Base-by-base conservation (phyloP, 2,329 filamentous ascomycete genomes). In the Chaetothyriales sp. region DNA sequence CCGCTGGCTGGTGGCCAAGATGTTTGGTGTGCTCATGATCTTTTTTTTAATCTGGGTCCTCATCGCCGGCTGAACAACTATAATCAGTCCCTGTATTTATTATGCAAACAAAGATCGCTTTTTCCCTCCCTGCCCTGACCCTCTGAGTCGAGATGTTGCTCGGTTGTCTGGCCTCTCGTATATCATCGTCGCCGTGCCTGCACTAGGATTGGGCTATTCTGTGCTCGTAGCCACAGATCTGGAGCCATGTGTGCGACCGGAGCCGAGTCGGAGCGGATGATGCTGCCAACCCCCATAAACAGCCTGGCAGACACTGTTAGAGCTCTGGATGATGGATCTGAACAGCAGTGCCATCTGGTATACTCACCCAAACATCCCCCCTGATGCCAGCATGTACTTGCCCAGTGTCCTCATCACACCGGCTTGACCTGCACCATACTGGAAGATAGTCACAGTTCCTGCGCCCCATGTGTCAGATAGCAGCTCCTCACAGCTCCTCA, bases 241-340 rank as follows among this genome's bases (percentile, higher is more conserved):
- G 45, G 28, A 3, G 20, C 20, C 45, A 47, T 47, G 18, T 18
- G 19, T 59, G 80, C 76, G 53, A 83, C 74, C 61, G 84, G 81
- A 44, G 86, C 86, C 57, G 86, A 81, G 61, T 98, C 92, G 53
- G 87, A 89, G 64, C 92, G 84, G 63, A 98, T 95, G 44, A 94
- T 89, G 61, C 87, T 95, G 60, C 92, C 92, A 61, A 98, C 95
- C 52, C 86, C 90, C 92, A 98, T 98, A 77, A 98, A 98, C 73
- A 96, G 95, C 50, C 78, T 81, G 59, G 9, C n/a, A 12, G 18
- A 12, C 12, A 15, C 6, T 18, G 36, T 44, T 47, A 45, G 50
- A 47, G 15, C 19, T 4, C 32, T 50, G 18, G 48, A 58, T n/a
- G n/a, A n/a, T n/a, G n/a, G n/a, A n/a, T n/a, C 47, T 47, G 22